phyloP scores from a whole-genome alignment of 352 stramenopile species.

The Phytophthora pluvialis region DNA sequence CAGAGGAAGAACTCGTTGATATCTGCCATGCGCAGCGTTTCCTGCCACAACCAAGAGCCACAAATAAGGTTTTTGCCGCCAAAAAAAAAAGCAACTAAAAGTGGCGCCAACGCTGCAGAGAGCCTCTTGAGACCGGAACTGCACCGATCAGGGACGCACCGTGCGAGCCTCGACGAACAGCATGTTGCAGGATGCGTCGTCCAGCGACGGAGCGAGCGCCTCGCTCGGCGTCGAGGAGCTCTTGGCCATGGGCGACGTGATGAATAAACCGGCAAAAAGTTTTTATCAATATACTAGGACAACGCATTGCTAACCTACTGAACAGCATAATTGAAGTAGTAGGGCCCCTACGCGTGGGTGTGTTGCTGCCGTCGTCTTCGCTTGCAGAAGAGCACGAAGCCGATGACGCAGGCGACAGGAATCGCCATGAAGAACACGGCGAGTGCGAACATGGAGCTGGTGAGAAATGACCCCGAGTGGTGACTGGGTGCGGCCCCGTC shows the following conservation, averaged over 20 bases:
- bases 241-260: slow-evolving; percentile 14
- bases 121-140: not conserved
- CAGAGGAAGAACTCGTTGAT: slow-evolving; percentile 72
- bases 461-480: slow-evolving; percentile 20
- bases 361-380: slow-evolving; percentile 16
- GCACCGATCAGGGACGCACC: slow-evolving; percentile 14
- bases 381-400: slow-evolving; percentile 33
- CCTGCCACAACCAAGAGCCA: slow-evolving; percentile 33
- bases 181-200: slow-evolving; percentile 34
- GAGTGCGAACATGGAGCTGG: slow-evolving; percentile 32
- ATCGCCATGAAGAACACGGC: slow-evolving; percentile 32
- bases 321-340: slow-evolving; percentile 14
- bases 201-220: slow-evolving; percentile 26
- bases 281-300: not conserved
- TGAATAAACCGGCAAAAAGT: slow-evolving; percentile 7
- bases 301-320: slow-evolving; percentile 1
- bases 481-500: not conserved
- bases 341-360: slow-evolving; percentile 6
- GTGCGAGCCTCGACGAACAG: slow-evolving; percentile 51
- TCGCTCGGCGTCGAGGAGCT: slow-evolving; percentile 19
- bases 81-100: slow-evolving; percentile 1
- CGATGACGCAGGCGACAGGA: slow-evolving; percentile 30
- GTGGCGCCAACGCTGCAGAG: slow-evolving; percentile 2
- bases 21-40: slow-evolving; percentile 50
- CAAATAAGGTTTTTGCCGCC: slow-evolving; percentile 19